A percentile compares a stretch with the other conserved stretches of the same genome.
Conservation (phyloP, 164 flowering plant species). For the Umbilicus rupestris region DNA sequence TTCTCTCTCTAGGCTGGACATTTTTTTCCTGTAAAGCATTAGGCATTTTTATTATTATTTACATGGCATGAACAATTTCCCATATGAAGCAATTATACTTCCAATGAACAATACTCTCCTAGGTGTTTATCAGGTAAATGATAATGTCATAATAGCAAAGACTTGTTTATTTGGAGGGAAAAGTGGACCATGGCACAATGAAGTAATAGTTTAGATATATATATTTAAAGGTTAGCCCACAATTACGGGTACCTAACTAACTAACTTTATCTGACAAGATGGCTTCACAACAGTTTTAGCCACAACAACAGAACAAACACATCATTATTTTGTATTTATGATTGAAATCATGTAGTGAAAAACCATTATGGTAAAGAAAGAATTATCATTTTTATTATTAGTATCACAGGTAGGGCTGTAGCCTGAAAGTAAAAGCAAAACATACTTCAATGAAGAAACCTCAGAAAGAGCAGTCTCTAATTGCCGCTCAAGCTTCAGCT, state of each 20-base stretch:
- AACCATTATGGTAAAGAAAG: not conserved
- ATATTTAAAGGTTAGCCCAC: not conserved
- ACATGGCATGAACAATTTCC: not conserved
- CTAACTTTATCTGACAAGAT: not conserved
- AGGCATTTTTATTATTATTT: not conserved
- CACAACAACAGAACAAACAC: not conserved
- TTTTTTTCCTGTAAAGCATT: conserved; percentile 52
- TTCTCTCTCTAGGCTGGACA: conserved; percentile 70
- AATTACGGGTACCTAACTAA: not conserved
- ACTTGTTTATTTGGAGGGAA: too few relatives aligned
- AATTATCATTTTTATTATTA: not conserved
- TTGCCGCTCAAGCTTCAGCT: conserved; percentile 87
- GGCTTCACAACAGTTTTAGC: not conserved
- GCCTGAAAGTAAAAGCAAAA: not conserved
- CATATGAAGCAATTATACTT: too few relatives aligned
- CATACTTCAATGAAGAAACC: conserved; percentile 70
- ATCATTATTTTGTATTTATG: not conserved
- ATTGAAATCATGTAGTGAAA: too few relatives aligned
- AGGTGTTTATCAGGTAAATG: too few relatives aligned
- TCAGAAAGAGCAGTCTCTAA: conserved; percentile 69
- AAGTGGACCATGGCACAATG: too few relatives aligned
- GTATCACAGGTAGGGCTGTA: not conserved
- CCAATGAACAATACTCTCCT: too few relatives aligned
- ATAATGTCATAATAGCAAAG: too few relatives aligned
- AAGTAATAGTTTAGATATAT: too few relatives aligned